Percentiles rank a stretch among this genome's conserved stretches.
phyloP scores from a whole-genome alignment of 345 rosid species.

The Euphorbia peplus region DNA sequence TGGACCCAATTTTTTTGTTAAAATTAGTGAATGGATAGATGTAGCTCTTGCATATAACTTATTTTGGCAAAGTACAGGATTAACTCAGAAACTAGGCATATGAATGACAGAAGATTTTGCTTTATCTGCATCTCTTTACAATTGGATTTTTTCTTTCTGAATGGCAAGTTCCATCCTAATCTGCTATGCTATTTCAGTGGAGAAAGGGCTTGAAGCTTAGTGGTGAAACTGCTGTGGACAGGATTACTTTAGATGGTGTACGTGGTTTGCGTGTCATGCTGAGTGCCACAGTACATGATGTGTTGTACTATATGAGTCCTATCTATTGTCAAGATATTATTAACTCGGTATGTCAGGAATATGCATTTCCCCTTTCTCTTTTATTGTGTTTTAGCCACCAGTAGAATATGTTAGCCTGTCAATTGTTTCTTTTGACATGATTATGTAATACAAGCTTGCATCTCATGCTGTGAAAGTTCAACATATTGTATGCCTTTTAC shows the following conservation, averaged over 20 bases:
- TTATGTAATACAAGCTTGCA: slow-evolving; percentile 3
- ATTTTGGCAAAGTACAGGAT: not conserved
- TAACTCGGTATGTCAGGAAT: slow-evolving; percentile 57
- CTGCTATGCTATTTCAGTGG: slow-evolving; percentile 54
- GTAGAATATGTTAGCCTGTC: not conserved
- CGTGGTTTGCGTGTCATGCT: slow-evolving; percentile 80
- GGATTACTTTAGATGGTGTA: slow-evolving; percentile 93
- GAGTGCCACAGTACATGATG: slow-evolving; percentile 97
- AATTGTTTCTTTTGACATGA: slow-evolving; percentile 6
- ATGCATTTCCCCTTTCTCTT: not conserved
- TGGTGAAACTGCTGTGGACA: slow-evolving; percentile 92
- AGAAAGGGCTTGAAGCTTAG: slow-evolving; percentile 96
- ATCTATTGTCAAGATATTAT: slow-evolving; percentile 92
- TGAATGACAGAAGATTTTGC: not conserved
- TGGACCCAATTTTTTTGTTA: not conserved
- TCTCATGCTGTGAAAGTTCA: not conserved
- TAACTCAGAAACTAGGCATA: not conserved
- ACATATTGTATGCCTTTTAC: not conserved
- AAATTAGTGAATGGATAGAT: slow-evolving; percentile 3
- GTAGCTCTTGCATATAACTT: not conserved
- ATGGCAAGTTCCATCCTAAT: not conserved
- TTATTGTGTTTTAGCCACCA: not conserved
- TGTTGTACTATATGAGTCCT: slow-evolving; percentile 96
- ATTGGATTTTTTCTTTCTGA: too few species aligned
- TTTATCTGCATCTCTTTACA: not conserved